These are phyloP conservation scores for Melampsora larici-populina DNA, from an alignment of 1,284 basidiomycete genomes.

Conservation along the genomic window DNA sequence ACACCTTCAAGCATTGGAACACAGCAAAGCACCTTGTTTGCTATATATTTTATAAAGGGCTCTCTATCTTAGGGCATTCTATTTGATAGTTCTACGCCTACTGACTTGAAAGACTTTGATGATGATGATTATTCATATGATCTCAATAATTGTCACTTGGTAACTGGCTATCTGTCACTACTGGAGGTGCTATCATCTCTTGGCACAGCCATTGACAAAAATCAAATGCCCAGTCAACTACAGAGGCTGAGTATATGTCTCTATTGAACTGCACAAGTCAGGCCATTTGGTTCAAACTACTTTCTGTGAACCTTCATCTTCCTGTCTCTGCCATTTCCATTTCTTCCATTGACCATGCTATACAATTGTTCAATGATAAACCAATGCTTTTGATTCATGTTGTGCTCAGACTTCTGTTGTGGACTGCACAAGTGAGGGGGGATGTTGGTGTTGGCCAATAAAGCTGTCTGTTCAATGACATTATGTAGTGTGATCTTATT, in stretches of 20 bases:
- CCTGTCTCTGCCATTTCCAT: no score
- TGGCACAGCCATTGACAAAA: neutral
- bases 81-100: neutral
- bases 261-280: neutral
- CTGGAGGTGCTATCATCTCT: neutral
- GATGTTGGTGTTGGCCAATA: no score
- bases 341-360: neutral
- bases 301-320: neutral
- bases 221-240: neutral
- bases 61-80: no score
- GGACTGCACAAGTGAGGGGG: no score
- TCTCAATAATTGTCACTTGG: neutral
- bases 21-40: neutral
- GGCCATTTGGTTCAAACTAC: neutral
- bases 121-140: neutral
- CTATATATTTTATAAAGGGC: neutral
- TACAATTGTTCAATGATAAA: neutral
- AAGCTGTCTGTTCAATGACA: no score
- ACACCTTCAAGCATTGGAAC: neutral
- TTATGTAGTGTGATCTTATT: no score
- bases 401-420: no score
- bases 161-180: neutral
- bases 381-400: no score
- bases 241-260: conserved; percentile 2
- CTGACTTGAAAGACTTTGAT: neutral